phyloP scores from a whole-genome alignment of 192 early-diverging fungal genomes.

The Mortierella alpina region DNA sequence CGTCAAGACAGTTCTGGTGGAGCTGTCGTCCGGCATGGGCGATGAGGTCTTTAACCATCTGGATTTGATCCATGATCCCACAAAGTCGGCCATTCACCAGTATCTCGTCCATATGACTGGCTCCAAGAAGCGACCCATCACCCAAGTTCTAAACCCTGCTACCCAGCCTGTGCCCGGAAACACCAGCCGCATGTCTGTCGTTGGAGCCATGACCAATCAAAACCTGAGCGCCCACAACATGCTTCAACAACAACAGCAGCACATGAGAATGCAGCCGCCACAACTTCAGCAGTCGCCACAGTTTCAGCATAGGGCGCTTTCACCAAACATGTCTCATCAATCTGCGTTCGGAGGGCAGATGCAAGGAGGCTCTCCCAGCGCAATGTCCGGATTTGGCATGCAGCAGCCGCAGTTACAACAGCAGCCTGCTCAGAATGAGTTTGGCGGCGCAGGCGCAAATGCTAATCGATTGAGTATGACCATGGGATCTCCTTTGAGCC shows the following conservation, averaged over 20 bases:
- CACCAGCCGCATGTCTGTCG: constrained; percentile 12
- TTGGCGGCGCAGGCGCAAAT: constrained; percentile 20
- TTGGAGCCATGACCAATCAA: constrained; percentile 38
- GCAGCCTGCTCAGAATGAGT: constrained; percentile 11
- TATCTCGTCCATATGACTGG: constrained; percentile 71
- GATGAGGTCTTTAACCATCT: constrained; percentile 69
- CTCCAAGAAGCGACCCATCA: constrained; percentile 49
- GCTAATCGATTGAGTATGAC: constrained; percentile 18
- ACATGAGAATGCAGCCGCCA: constrained; percentile 19
- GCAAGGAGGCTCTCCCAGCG: constrained; percentile 4
- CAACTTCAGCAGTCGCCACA: constrained; percentile 35
- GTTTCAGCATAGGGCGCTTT: constrained; percentile 17
- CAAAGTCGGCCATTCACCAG: constrained; percentile 73
- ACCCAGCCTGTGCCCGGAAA: constrained; percentile 24
- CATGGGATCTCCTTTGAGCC: constrained; percentile 18
- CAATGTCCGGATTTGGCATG: constrained; percentile 11
- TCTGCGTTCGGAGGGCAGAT: constrained; percentile 22
- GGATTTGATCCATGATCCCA: constrained; percentile 70
- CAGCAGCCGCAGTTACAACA: background rate
- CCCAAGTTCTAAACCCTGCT: constrained; percentile 19
- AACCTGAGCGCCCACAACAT: constrained; percentile 17
- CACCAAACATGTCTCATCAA: constrained; percentile 20
- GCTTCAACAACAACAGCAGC: constrained; percentile 40
- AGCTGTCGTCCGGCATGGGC: constrained; percentile 76
- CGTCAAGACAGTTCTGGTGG: constrained; percentile 90